phyloP scores from a whole-genome alignment of 2,329 filamentous ascomycete species.

The Esteya vermicola region DNA sequence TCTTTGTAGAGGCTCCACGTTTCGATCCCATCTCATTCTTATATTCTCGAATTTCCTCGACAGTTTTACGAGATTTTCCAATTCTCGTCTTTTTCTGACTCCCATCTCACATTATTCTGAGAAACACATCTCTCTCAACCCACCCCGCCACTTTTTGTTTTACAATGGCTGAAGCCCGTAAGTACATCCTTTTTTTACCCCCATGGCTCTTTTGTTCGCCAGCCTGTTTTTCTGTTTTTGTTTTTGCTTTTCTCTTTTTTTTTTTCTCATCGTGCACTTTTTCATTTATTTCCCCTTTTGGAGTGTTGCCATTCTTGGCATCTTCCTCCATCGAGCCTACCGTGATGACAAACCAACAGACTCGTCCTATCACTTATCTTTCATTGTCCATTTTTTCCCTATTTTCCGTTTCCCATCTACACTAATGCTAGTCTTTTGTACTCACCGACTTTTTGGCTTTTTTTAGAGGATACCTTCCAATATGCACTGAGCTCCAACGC shows the following conservation, averaged over 20 bases:
- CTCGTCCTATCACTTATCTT: no score
- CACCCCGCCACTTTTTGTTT: no score
- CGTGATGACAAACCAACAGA: no score
- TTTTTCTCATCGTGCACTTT: background rate
- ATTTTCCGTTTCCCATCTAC: background rate
- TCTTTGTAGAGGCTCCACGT: background rate
- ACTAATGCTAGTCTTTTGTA: no score
- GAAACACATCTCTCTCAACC: background rate
- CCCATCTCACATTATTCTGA: no score
- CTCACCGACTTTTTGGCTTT: slow-evolving; percentile 3
- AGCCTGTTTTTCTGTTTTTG: background rate
- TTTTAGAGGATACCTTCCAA: slow-evolving; percentile 41
- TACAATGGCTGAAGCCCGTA: background rate
- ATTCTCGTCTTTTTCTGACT: background rate
- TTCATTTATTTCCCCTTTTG: no score
- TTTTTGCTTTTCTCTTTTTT: background rate
- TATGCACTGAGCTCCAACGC: slow-evolving; percentile 54
- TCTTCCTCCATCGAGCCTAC: no score
- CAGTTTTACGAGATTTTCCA: background rate
- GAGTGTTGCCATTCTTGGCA: no score
- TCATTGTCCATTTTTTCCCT: no score
- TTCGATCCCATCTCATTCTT: background rate
- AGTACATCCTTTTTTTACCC: background rate
- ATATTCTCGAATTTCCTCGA: background rate
- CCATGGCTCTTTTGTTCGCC: background rate